Conservation (phyloP, 2,329 filamentous ascomycete genomes). For the Xylaria sp. region DNA sequence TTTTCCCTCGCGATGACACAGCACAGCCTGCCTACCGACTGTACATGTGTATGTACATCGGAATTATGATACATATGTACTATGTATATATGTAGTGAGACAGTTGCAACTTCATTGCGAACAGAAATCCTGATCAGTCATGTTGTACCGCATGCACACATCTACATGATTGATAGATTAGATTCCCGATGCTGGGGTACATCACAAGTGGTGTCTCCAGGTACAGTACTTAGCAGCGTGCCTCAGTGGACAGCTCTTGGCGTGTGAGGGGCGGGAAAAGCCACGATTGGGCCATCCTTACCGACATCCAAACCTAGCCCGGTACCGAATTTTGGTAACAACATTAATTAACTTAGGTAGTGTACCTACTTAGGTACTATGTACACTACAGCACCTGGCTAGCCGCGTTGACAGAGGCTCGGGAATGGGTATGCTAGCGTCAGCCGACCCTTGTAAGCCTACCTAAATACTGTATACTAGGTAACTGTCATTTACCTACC, state of each 20-base stretch:
- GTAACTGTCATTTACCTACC: background rate
- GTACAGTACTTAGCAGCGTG: background rate
- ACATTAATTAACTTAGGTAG: background rate
- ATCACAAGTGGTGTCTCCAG: conserved; percentile 13
- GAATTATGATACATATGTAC: no score
- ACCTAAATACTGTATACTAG: background rate
- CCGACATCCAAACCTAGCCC: background rate
- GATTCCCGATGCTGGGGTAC: conserved; percentile 26
- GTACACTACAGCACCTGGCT: background rate
- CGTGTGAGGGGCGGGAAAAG: background rate
- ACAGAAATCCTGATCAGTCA: conserved; percentile 9
- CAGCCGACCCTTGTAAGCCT: background rate
- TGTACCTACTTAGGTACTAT: background rate
- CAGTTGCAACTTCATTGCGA: background rate
- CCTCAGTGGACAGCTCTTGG: background rate
- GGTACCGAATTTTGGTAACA: background rate
- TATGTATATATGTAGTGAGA: no score
- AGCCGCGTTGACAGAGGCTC: background rate
- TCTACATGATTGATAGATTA: background rate
- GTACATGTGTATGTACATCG: background rate
- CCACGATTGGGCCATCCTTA: background rate
- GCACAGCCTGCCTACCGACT: background rate
- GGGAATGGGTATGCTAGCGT: background rate
- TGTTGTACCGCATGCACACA: conserved; percentile 10
- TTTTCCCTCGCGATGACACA: background rate